phyloP scores from a whole-genome alignment of 2,329 filamentous ascomycete species.

The Aspergillus felis region DNA sequence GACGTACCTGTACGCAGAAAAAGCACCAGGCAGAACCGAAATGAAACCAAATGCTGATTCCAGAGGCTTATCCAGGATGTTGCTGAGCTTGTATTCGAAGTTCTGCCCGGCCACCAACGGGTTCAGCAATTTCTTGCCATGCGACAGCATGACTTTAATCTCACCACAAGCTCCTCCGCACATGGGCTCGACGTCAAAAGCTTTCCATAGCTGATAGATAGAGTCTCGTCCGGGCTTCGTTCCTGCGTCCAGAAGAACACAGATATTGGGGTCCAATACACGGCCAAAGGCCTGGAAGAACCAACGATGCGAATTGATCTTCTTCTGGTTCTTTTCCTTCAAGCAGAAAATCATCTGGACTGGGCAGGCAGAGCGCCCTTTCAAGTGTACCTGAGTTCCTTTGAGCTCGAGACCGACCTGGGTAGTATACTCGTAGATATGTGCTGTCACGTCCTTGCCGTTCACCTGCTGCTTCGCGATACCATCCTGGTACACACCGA shows the following conservation, averaged over 20 bases:
- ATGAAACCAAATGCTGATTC: slow-evolving; percentile 99
- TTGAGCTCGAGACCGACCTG: slow-evolving; percentile 74
- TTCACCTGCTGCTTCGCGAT: slow-evolving; percentile 99
- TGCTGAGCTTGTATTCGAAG: slow-evolving; percentile 99
- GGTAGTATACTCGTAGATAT: slow-evolving; percentile 78
- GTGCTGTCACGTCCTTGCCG: slow-evolving; percentile 89
- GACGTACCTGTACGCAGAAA: slow-evolving; percentile 95
- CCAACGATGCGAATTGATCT: slow-evolving; percentile 99
- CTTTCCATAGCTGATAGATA: slow-evolving; percentile 98
- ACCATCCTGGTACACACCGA: slow-evolving; percentile 97
- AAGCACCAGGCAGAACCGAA: slow-evolving; percentile 90
- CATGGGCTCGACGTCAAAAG: slow-evolving; percentile 96
- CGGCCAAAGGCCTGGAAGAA: slow-evolving; percentile 97
- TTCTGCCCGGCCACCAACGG: slow-evolving; percentile 95
- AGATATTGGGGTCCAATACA: slow-evolving; percentile 92
- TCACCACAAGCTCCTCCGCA: slow-evolving; percentile 96
- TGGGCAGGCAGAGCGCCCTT: slow-evolving; percentile 76
- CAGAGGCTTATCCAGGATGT: slow-evolving; percentile 95
- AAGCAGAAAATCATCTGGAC: slow-evolving; percentile 97
- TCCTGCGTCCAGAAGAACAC: slow-evolving; percentile 91
- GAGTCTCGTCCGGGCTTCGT: slow-evolving; percentile 91
- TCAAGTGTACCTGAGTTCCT: slow-evolving; percentile 79
- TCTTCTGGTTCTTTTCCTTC: slow-evolving; percentile 99
- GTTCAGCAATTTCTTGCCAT: slow-evolving; percentile 84
- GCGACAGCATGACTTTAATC: slow-evolving; percentile 94